Evolutionary conservation across 805 yeast genomes (phyloP).

Genomic region (Starmera dryadoides): DNA sequence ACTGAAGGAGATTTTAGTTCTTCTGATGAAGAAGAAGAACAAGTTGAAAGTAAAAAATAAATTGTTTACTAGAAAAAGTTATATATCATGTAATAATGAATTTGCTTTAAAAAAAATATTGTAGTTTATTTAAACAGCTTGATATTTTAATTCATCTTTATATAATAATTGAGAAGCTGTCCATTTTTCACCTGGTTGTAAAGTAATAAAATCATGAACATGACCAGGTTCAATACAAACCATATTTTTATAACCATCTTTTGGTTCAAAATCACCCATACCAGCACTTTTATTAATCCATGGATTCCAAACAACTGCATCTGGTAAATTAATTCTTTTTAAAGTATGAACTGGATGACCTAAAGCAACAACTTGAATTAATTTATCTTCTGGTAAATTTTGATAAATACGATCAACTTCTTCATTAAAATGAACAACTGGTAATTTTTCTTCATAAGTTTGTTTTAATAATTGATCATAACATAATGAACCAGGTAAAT

Average conservation of each 20-base stretch:
- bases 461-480: conserved; percentile 69
- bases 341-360: conserved; percentile 69
- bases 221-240: conserved; percentile 93
- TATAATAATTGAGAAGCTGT: conserved; percentile 54
- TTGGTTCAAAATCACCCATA: conserved; percentile 87
- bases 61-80: no score
- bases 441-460: conserved; percentile 62
- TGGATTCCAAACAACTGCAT: conserved; percentile 94
- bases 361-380: conserved; percentile 60
- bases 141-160: conserved; percentile 55
- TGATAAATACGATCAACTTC: conserved; percentile 86
- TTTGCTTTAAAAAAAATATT: no score
- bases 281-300: conserved; percentile 80
- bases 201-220: conserved; percentile 58
- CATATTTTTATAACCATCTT: conserved; percentile 77
- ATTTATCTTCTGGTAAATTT: conserved; percentile 43
- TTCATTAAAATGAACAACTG: conserved; percentile 61
- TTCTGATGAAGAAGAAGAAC: conserved; percentile 25
- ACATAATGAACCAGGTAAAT: conserved; percentile 65
- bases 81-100: no score
- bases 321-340: conserved; percentile 53
- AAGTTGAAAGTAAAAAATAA: not conserved
- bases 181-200: conserved; percentile 75
- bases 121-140: conserved; percentile 35
- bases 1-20: conserved; percentile 22